Percentiles rank a stretch among this genome's conserved stretches.
Evolutionary conservation across 1,139 yeast genomes (phyloP).

Genomic region (Groenewaldozyma sp.): DNA sequence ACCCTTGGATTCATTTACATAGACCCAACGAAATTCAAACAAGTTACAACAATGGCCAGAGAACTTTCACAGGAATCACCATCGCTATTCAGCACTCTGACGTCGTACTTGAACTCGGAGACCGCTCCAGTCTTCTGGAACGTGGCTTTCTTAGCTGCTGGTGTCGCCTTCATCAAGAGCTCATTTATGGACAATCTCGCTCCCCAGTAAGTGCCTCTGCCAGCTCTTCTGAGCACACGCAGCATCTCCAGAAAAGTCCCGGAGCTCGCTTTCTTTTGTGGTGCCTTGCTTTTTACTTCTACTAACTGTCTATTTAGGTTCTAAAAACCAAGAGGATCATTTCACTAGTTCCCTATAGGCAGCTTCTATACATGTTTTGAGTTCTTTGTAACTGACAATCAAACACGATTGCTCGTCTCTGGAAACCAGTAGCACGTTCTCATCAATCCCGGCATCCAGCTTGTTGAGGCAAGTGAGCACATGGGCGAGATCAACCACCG

Average conservation of each 20-base stretch:
- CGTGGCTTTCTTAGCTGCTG: slow-evolving; percentile 28
- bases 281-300: background rate
- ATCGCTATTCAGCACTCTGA: slow-evolving; percentile 13
- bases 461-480: slow-evolving; percentile 74
- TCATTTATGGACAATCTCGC: slow-evolving; percentile 32
- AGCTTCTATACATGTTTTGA: slow-evolving; percentile 63
- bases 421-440: slow-evolving; percentile 66
- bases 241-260: background rate
- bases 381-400: slow-evolving; percentile 29
- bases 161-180: slow-evolving; percentile 33
- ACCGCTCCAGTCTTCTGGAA: slow-evolving; percentile 23
- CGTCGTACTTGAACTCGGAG: slow-evolving; percentile 15
- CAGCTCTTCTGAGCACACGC: background rate
- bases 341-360: slow-evolving; percentile 52
- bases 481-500: slow-evolving; percentile 74
- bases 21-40: background rate
- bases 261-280: background rate
- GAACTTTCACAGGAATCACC: slow-evolving; percentile 11
- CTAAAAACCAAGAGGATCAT: background rate
- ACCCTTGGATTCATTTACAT: too few species aligned
- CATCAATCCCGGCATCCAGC: slow-evolving; percentile 87
- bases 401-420: slow-evolving; percentile 49
- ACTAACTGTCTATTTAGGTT: background rate
- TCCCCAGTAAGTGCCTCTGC: slow-evolving; percentile 28
- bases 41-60: slow-evolving; percentile 14